Evolutionary conservation across 768 basidiomycete genomes (phyloP), one percentile per base, ranked within the genome.

Genomic region (Auricularia cornea): DNA sequence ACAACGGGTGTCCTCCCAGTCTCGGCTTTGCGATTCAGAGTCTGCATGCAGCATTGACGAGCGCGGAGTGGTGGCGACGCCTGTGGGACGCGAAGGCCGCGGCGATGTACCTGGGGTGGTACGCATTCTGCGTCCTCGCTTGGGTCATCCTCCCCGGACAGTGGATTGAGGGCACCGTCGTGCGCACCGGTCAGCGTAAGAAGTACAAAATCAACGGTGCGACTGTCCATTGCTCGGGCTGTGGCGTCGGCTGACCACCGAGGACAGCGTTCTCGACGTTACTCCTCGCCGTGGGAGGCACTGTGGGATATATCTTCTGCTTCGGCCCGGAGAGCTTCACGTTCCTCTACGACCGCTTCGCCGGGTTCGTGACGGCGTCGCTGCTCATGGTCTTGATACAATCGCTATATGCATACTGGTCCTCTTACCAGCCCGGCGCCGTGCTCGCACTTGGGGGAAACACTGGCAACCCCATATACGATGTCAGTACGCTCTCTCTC

Each of bases 201-300:
- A 75, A 81, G 64, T 99, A 99, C 81, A 98, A 92, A 77, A 93
- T 97, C 64, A 98, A 99, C 77, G 95, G 95, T 94, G 70, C 68
- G 82, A n/a, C n/a, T 18, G 5, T 20, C 11, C 10, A 38, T 14
- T 18, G 11, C 3, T 48, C 6, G 44, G 6, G n/a, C n/a, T n/a
- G n/a, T n/a, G n/a, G n/a, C n/a, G n/a, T n/a, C n/a, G n/a, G n/a
- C n/a, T n/a, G n/a, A n/a, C n/a, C n/a, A n/a, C n/a, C 6, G 11
- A 14, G 20, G n/a, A n/a, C 44, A 48, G 96, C 91, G 2, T 90
- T 97, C 73, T 83, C 90, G 0, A 98, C 96, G 0, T 83, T 92
- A 70, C 80, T 98, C 38, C 81, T 96, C 40, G 80, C 92, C 3
- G 72, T 96, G 65, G 94, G 92, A 59, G 72, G 94, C 63, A 79